Evolutionary conservation across 345 rosid species (phyloP).

Genomic region (Chamaenerion angustifolium): DNA sequence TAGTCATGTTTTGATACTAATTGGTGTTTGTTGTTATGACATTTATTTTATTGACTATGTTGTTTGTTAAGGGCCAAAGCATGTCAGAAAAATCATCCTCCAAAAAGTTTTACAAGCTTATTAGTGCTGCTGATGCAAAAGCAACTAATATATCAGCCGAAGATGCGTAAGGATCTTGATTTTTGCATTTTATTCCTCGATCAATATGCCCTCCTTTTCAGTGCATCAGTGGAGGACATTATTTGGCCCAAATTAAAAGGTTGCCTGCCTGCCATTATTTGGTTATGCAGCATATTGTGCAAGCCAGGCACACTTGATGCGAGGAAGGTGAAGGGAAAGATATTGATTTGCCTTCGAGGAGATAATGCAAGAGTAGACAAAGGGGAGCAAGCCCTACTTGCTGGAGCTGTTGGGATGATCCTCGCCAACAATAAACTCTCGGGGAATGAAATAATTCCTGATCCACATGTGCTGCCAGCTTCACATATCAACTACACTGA

Average conservation of each 20-base stretch:
- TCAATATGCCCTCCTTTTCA: too few species aligned
- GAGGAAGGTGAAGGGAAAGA: conserved; percentile 45
- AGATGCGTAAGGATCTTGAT: conserved; percentile 44
- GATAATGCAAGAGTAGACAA: conserved; percentile 36
- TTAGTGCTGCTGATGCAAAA: conserved; percentile 42
- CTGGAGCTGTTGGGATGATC: conserved; percentile 74
- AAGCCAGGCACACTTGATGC: conserved; percentile 49
- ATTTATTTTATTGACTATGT: not conserved
- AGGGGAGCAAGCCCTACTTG: conserved; percentile 41
- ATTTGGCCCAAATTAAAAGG: too few species aligned
- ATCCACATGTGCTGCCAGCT: conserved; percentile 66
- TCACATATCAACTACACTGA: conserved; percentile 40
- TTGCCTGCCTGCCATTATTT: not conserved
- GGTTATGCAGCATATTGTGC: conserved; percentile 36
- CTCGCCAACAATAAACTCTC: conserved; percentile 29
- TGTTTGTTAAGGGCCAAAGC: conserved; percentile 57
- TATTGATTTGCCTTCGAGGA: conserved; percentile 62
- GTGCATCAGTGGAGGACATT: too few species aligned
- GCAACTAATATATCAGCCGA: conserved; percentile 28
- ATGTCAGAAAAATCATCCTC: conserved; percentile 36
- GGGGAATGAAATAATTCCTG: conserved; percentile 38
- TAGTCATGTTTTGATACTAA: too few species aligned
- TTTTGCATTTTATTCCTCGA: not conserved
- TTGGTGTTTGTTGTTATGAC: not conserved
- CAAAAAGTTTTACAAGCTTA: conserved; percentile 36